Evolutionary conservation across 2,329 filamentous ascomycete genomes (phyloP), one percentile per base, ranked within the genome.

Genomic region (Rhynchosporium graminicola): DNA sequence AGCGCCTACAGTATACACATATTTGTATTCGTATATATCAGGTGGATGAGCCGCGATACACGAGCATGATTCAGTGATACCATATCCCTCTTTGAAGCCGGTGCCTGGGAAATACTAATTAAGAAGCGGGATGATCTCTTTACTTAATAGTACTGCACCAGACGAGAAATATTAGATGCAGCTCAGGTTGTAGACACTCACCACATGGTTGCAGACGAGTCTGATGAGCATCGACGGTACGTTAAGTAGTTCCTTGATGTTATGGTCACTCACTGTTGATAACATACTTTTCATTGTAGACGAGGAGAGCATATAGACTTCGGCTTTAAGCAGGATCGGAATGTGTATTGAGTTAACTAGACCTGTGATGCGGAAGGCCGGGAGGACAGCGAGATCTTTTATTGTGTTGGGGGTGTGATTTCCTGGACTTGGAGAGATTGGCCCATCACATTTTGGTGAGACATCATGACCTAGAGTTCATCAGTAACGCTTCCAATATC

Each of bases 221-320:
- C 84, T 80, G 6, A 94, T 83, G 0, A 92, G 78, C 60, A 96
- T 87, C 0, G 91, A 90, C 4, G 92, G 92, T 2, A 93, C 91
- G 3, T 88, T 77, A 8, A 81, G 78, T 33, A 93, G 76, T 64
- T 82, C 80, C 4, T 86, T 89, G 70, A 96, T 87, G 42, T 83
- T 82, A 76, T 85, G 91, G 57, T 79, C 82, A 72, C 90, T 79
- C 31, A 92, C 82, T 70, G 88, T 82, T 38, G 78, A 68, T 9
- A 87, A 80, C 80, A 87, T 84, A 28, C 74, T 72, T 42, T 80
- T 76, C 80, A 88, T 85, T n/a, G 80, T 85, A 74, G 89, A 90
- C 5, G 79, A 73, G 0, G 85, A 83, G 1, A 89, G 78, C 80
- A 89, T 87, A 71, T 85, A 80, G 36, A 89, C 85, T 68, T 87